Percentiles rank a stretch among this genome's conserved stretches.
Evolutionary conservation across 2,329 filamentous ascomycete species (phyloP).

Genomic region (Arthroderma sp.): DNA sequence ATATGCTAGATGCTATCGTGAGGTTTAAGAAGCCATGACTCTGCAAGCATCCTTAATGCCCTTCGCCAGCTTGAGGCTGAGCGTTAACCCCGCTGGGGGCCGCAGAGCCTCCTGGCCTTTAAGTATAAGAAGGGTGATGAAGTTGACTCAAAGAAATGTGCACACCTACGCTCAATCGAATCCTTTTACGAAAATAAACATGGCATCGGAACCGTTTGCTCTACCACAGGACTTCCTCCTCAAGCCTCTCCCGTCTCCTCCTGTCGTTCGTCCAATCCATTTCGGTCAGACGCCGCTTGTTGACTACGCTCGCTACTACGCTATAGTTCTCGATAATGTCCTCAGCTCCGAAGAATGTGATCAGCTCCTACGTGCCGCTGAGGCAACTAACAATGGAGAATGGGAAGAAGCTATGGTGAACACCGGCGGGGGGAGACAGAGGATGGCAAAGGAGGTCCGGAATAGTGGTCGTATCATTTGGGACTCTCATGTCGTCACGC

Average conservation of each 20-base stretch:
- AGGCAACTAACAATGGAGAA: constrained; percentile 23
- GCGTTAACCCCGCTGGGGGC: too few species aligned
- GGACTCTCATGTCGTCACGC: constrained; percentile 50
- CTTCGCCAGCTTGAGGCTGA: too few species aligned
- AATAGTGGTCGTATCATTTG: constrained; percentile 67
- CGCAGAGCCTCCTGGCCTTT: too few species aligned
- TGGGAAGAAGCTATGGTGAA: constrained; percentile 62
- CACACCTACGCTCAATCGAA: too few species aligned
- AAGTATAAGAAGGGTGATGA: too few species aligned
- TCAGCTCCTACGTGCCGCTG: constrained; percentile 40
- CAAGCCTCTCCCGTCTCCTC: neutral
- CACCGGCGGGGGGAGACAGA: constrained; percentile 48
- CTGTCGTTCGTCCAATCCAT: constrained; percentile 35
- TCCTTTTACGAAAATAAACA: neutral
- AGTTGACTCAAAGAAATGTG: too few species aligned
- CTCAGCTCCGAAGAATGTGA: constrained; percentile 51
- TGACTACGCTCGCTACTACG: constrained; percentile 43
- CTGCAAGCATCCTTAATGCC: too few species aligned
- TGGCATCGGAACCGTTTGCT: neutral
- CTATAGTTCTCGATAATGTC: constrained; percentile 51
- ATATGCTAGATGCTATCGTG: too few species aligned
- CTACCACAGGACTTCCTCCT: neutral
- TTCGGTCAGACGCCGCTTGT: constrained; percentile 39
- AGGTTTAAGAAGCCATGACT: too few species aligned
- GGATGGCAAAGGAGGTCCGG: constrained; percentile 43